phyloP scores from a whole-genome alignment of 106 monocot genomes.

The Apostasia ramifera region DNA sequence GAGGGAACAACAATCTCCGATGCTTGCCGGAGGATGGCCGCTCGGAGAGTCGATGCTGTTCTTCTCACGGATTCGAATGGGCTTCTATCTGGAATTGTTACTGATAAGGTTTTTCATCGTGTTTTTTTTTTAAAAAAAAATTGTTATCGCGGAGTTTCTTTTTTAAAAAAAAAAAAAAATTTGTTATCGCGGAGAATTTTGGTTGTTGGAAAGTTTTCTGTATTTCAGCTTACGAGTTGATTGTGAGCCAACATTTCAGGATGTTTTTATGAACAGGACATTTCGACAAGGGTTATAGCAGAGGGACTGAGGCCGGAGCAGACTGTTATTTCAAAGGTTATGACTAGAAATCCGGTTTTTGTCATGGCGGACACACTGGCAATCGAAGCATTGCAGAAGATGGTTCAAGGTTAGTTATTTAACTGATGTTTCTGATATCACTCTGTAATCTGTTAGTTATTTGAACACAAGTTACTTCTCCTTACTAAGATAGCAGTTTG shows the following conservation, averaged over 20 bases:
- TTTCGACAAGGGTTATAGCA: slow-evolving; percentile 81
- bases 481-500: no score
- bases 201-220: no score
- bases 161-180: neutral
- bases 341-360: slow-evolving; percentile 85
- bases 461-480: no score
- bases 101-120: slow-evolving; percentile 60
- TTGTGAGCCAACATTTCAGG: neutral
- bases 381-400: slow-evolving; percentile 91
- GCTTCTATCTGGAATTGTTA: slow-evolving; percentile 86
- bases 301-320: slow-evolving; percentile 83
- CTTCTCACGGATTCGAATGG: slow-evolving; percentile 81
- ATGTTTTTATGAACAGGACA: slow-evolving; percentile 43
- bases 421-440: no score
- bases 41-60: slow-evolving; percentile 66
- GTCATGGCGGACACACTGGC: slow-evolving; percentile 74
- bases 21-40: slow-evolving; percentile 85
- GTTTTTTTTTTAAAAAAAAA: neutral
- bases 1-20: slow-evolving; percentile 81
- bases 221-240: neutral
- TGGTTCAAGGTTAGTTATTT: slow-evolving; percentile 75
- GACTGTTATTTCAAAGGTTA: slow-evolving; percentile 76
- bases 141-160: neutral
- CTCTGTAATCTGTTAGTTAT: no score
- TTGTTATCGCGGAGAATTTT: neutral